Evolutionary conservation across 257 asterid species (phyloP), one percentile per base, ranked within the genome.

Genomic region (Solanum pinnatisectum): DNA sequence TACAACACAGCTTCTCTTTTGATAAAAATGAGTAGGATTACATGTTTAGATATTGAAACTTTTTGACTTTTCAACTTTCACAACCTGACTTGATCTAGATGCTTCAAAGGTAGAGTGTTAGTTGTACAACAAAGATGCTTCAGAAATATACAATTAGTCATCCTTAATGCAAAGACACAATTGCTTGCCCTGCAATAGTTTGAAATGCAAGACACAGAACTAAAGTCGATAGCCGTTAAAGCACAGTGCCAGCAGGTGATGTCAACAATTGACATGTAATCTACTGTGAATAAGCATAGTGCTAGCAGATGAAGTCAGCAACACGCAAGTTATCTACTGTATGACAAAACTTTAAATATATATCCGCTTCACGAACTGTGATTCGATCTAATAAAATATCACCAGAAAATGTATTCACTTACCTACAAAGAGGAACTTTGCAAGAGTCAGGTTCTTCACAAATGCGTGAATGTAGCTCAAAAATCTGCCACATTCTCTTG

Each of bases 401-500:
- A 68, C 12, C 33, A 36, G 63, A 46, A 52, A 70, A 49, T 39
- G 36, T 10, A 78, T 42, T 56, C 44, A 59, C 93, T 71, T 88
- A 96, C 99, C 97, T 94, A 87, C 99, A 97, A 91, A 97, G 98
- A 35, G 99, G 99, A 88, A 97, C 98, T 88, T 92, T 92, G 96
- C 99, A 97, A 87, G 72, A 73, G 18, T 96, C 97, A 0, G 98
- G 98, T 46, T 95, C 94, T 68, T 84, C 90, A 90, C 99, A 97
- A 92, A 93, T 94, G 42, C 95, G 92, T 10, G 99, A 95, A 73
- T 97, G 99, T 16, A 97, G 94, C 88, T 95, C 97, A 7, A 97
- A 94, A 68, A 97, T 95, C 90, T 97, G 99, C 99, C 99, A 97
- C 96, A 95, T 95, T 70, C 98, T 93, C 93, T 95, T 95, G 56